Conservation (phyloP, 2,329 filamentous ascomycete species). For the Zasmidium citrigriseum region DNA sequence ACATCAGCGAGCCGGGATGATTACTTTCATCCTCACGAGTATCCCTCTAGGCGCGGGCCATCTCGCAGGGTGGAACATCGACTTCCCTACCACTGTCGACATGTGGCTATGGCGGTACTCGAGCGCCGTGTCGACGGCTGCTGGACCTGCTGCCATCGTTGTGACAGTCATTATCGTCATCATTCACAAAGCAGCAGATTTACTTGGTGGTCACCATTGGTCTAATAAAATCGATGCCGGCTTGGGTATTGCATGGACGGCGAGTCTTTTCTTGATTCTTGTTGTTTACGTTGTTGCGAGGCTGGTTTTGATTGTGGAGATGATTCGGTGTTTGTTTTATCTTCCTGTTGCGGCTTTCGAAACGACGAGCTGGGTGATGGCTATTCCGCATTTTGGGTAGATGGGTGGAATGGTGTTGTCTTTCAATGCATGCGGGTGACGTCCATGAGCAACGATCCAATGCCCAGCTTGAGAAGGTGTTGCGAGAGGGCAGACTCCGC, state of each 20-base stretch:
- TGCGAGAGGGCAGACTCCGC: too few relatives aligned
- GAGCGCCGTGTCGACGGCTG: slow-evolving; percentile 6
- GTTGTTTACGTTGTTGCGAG: slow-evolving; percentile 1
- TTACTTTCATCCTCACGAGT: too few relatives aligned
- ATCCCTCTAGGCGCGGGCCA: slow-evolving; percentile 14
- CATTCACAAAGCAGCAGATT: background rate
- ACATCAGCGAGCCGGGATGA: too few relatives aligned
- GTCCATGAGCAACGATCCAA: too few relatives aligned
- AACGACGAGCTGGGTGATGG: background rate
- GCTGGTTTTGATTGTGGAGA: slow-evolving; percentile 2
- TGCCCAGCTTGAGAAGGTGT: too few relatives aligned
- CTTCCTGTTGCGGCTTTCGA: slow-evolving; percentile 3
- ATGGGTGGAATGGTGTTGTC: too few relatives aligned
- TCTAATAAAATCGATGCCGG: background rate
- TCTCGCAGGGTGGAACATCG: slow-evolving; percentile 15
- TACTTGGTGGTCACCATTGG: background rate
- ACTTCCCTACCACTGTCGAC: slow-evolving; percentile 15
- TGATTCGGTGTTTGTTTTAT: slow-evolving; percentile 5
- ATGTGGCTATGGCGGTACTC: slow-evolving; percentile 14
- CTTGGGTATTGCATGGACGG: too few relatives aligned
- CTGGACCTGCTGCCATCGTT: background rate
- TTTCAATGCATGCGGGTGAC: too few relatives aligned
- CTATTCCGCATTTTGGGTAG: slow-evolving; percentile 7
- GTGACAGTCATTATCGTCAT: background rate
- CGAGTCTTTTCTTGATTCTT: background rate